Conservation (phyloP, 371 early-diverging fungal species). For the Parasitella parasitica region DNA sequence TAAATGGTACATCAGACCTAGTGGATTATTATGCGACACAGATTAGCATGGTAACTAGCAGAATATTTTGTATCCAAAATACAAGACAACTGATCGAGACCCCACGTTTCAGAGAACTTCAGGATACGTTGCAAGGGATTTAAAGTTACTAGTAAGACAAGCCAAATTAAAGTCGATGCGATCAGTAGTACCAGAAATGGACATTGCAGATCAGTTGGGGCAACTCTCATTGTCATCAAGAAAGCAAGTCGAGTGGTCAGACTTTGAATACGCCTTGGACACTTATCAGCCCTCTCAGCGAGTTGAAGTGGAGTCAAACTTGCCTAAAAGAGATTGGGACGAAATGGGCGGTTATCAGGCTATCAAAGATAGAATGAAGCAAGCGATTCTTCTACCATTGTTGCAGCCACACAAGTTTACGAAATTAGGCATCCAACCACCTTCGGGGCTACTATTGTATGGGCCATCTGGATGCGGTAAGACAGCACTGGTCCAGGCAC, state of each 20-base stretch:
- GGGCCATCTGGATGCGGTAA: conserved; percentile 93
- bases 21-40: conserved; percentile 24
- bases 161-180: conserved; percentile 46
- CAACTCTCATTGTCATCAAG: neutral
- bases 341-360: conserved; percentile 54
- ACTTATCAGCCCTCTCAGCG: conserved; percentile 50
- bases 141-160: conserved; percentile 47
- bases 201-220: conserved; percentile 14
- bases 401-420: conserved; percentile 60
- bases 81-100: neutral
- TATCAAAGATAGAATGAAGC: conserved; percentile 69
- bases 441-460: conserved; percentile 80
- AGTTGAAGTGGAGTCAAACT: conserved; percentile 46
- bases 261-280: conserved; percentile 50
- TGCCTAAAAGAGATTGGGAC: conserved; percentile 43
- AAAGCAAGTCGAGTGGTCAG: conserved; percentile 24
- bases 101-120: conserved; percentile 44
- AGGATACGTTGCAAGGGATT: conserved; percentile 63
- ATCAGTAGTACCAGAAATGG: neutral
- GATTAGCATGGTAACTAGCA: conserved; percentile 29
- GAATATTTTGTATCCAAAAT: neutral
- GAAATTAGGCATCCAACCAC: conserved; percentile 71
- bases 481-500: conserved; percentile 74
- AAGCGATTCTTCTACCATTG: conserved; percentile 73
- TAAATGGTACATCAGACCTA: neutral